phyloP scores from a whole-genome alignment of 352 stramenopile genomes.

The Pythium sukuiense region DNA sequence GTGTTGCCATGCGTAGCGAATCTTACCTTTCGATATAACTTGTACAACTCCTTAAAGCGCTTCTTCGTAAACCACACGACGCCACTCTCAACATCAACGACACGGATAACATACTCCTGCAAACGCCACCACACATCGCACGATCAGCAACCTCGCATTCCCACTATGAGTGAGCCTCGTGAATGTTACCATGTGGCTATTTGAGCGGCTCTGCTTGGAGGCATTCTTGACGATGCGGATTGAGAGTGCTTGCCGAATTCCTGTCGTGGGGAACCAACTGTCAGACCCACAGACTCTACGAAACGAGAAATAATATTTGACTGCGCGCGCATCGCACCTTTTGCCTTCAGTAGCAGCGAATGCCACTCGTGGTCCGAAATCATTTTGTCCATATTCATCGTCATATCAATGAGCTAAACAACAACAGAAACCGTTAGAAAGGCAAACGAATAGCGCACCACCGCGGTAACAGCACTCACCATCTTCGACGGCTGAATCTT shows the following conservation, averaged over 20 bases:
- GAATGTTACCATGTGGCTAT: conserved; percentile 63
- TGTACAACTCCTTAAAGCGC: conserved; percentile 80
- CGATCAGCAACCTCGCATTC: too few species aligned
- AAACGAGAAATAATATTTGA: background rate
- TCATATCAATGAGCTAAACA: conserved; percentile 73
- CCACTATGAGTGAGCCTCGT: background rate
- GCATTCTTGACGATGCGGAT: conserved; percentile 78
- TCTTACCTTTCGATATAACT: conserved; percentile 77
- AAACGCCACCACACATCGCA: background rate
- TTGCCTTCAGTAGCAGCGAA: conserved; percentile 76
- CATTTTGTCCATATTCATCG: conserved; percentile 82
- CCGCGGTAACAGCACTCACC: conserved; percentile 31
- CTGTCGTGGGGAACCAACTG: conserved; percentile 23
- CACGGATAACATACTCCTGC: conserved; percentile 85
- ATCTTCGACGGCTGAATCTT: conserved; percentile 84
- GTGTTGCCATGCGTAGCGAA: background rate
- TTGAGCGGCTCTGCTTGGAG: conserved; percentile 45
- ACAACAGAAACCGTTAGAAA: background rate
- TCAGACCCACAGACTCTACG: background rate
- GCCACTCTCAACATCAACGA: conserved; percentile 83
- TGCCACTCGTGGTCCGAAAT: conserved; percentile 89
- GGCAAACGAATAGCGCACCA: too few species aligned
- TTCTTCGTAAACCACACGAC: conserved; percentile 85
- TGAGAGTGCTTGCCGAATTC: conserved; percentile 75
- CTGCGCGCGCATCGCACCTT: conserved; percentile 36